Evolutionary conservation across 2,329 filamentous ascomycete species (phyloP), one percentile per base, ranked within the genome.

Genomic region (Zalaria sp.): DNA sequence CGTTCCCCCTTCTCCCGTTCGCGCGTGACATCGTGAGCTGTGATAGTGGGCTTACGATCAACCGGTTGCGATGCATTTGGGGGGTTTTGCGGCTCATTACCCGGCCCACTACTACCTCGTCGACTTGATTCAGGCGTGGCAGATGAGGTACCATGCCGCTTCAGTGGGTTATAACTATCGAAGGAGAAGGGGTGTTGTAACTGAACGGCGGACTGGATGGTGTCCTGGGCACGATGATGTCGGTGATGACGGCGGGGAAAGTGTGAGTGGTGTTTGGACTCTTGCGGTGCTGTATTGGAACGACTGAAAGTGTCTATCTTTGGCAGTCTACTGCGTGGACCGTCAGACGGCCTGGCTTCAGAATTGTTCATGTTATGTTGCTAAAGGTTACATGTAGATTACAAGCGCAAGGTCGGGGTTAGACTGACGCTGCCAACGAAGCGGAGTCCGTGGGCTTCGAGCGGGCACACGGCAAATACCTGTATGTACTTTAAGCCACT

Each of bases 161-260:
- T 37, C 18, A 67, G 48, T 11, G 67, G 48, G 28, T 48, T 58
- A 29, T 64, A 47, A 34, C 47, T 57, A 28, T 64, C 64, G 46
- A 68, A 65, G 50, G 60, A 64, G 9, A 64, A 62, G 1, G 64
- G 64, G 4, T 63, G 59, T 43, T 63, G 59, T 34, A 65, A 54
- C 45, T 66, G 63, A 4, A 65, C 57, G 6, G 64, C 64, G 11
- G 63, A 66, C 45, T 67, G 62, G 27, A 66, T 60, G 1, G 58
- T 59, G 45, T 66, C 62, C 39, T 36, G 43, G 18, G 43, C 38
- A 28, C 41, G 31, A 10, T 44, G 43, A 11, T 44, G 43, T n/a
- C 39, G 42, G 7, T 42, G 43, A 3, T 35, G 36, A 2, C 39
- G 35, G 27, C 32, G 43, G n/a, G 7, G 29, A n/a, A 32, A n/a